These are phyloP conservation scores for Silene noctiflora DNA, from an alignment of 179 eudicot species.

Conservation along the genomic window DNA sequence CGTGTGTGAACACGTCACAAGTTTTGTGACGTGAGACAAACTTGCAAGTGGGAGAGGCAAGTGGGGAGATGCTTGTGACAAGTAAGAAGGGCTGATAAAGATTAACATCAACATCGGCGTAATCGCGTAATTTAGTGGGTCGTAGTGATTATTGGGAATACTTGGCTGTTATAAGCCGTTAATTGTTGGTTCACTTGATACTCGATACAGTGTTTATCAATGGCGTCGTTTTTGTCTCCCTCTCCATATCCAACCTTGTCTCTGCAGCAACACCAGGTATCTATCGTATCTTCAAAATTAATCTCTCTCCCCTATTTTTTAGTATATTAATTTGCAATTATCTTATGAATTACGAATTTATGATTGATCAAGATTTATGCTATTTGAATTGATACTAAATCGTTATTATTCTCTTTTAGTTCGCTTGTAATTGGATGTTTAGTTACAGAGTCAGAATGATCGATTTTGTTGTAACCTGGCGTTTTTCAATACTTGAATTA, in stretches of 20 bases:
- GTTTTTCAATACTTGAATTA: background rate
- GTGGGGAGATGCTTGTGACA: too few species aligned
- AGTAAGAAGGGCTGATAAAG: too few species aligned
- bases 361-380: background rate
- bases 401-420: constrained; percentile 12
- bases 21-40: too few species aligned
- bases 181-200: too few species aligned
- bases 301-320: background rate
- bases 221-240: constrained; percentile 28
- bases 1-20: too few species aligned
- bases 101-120: too few species aligned
- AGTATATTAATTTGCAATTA: background rate
- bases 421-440: background rate
- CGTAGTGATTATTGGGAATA: too few species aligned
- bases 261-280: constrained; percentile 21
- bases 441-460: background rate
- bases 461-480: background rate
- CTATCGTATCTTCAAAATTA: background rate
- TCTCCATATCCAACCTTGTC: constrained; percentile 20
- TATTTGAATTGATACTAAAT: background rate
- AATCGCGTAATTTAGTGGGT: too few species aligned
- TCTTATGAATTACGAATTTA: background rate
- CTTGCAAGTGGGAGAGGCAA: too few species aligned
- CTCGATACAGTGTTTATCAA: background rate
- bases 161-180: too few species aligned